phyloP scores from a whole-genome alignment of 1,139 yeast species.

The Sugiyamaella xylanicola region DNA sequence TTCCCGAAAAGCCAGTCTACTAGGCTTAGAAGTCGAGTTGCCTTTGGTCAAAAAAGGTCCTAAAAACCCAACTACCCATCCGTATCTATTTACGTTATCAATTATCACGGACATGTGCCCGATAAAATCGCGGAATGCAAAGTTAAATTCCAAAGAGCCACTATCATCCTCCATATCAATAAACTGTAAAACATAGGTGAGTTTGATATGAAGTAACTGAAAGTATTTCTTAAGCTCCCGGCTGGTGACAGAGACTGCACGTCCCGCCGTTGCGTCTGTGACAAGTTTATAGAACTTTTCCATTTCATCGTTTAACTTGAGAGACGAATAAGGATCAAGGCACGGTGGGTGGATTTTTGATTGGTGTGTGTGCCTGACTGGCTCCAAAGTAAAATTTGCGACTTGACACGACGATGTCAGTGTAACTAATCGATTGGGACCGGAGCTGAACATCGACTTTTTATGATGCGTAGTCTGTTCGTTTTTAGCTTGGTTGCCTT shows the following conservation, averaged over 20 bases:
- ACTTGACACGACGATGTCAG: conserved; percentile 2
- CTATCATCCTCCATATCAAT: conserved; percentile 21
- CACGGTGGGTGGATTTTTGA: neutral
- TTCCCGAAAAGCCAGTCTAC: conserved; percentile 18
- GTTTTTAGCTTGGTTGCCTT: neutral
- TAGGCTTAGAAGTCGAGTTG: conserved; percentile 16
- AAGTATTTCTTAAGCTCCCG: conserved; percentile 26
- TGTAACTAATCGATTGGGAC: neutral
- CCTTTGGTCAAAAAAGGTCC: conserved; percentile 28
- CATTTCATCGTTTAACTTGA: conserved; percentile 31
- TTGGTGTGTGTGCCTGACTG: neutral
- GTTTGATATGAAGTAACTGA: conserved; percentile 28
- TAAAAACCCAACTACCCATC: conserved; percentile 29
- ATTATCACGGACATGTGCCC: conserved; percentile 34
- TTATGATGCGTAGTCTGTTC: neutral
- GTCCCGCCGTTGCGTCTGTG: neutral
- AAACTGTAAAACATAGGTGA: conserved; percentile 23
- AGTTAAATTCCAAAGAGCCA: conserved; percentile 28
- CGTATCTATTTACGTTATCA: conserved; percentile 25
- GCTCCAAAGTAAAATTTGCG: conserved; percentile 2
- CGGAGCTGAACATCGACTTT: neutral
- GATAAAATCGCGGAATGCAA: conserved; percentile 38
- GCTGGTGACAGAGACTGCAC: neutral
- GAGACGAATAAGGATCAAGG: conserved; percentile 25
- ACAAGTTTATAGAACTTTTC: conserved; percentile 25